Evolutionary conservation across 225 moss, liverwort and hornwort genomes (phyloP), one percentile per base, ranked within the genome.

Genomic region (Pleurozium schreberi): DNA sequence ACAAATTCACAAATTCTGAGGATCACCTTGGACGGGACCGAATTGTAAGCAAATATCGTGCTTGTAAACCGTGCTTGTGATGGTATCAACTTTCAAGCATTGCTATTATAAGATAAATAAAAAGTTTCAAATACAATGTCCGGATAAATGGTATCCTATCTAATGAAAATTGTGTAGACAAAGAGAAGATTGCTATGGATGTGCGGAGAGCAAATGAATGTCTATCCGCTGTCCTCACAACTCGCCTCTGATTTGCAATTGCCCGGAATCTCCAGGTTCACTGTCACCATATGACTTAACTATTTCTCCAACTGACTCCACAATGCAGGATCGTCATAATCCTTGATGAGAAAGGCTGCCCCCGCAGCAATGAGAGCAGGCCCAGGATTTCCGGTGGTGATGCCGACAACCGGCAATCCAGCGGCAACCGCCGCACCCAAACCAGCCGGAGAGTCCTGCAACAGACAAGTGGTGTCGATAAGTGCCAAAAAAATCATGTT

Each of bases 361-460:
- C 97, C 96, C 40, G 96, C 98, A 87, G 92, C 92, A 47, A 96
- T 34, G 47, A 99, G 93, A 70, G 74, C 81, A 79, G 92, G 84
- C 42, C 94, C 93, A 83, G 98, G 96, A 57, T 97, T 93, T 81
- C 95, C 96, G 86, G 96, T 95, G 18, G 95, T 93, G 60, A 98
- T 86, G 53, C 98, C 98, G 69, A 96, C 96, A 60, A 96, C 97
- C 40, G 97, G 91, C 87, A 98, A 85, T 67, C 93, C 91, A 86
- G 97, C 98, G 74, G 84, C 90, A 85, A 96, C 96, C 34, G 97
- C 97, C 53, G 97, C 96, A 73, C 90, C 89, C 70, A 97, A 90
- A 80, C 98, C 97, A 27, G 97, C 93, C 34, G 93, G 91, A 53
- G 98, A 99, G 88, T 99, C 98, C 98, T 98, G 96, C 86, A 93